Evolutionary conservation across 805 yeast species (phyloP).

Genomic region (Monosporozyma servazzii): DNA sequence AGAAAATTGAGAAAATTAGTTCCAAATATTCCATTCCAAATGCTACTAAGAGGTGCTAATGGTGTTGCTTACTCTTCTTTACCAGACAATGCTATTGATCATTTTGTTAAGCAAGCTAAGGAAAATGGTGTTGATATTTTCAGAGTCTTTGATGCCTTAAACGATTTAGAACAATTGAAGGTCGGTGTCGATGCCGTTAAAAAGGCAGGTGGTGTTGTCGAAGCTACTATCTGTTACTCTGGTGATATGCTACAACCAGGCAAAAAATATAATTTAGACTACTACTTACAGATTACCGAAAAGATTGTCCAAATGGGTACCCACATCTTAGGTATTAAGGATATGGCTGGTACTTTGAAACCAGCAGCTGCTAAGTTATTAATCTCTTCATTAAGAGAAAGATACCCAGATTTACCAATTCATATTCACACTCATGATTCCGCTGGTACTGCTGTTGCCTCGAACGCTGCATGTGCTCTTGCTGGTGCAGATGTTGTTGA

Average conservation of each 20-base stretch:
- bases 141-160: conserved; percentile 95
- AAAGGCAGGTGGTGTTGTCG: conserved; percentile 98
- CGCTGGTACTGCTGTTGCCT: conserved; percentile 98
- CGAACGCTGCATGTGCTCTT: conserved; percentile 86
- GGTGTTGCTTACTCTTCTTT: conserved; percentile 97
- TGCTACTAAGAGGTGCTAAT: conserved; percentile 98
- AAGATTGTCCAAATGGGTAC: conserved; percentile 89
- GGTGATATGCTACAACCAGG: conserved; percentile 97
- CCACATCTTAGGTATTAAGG: conserved; percentile 94
- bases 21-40: conserved; percentile 98
- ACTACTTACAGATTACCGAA: conserved; percentile 75
- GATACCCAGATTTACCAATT: conserved; percentile 88
- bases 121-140: conserved; percentile 94
- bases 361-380: conserved; percentile 85
- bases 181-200: conserved; percentile 97
- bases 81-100: conserved; percentile 98
- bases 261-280: conserved; percentile 90
- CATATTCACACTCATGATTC: conserved; percentile 99
- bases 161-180: conserved; percentile 90
- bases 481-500: conserved; percentile 99
- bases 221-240: conserved; percentile 95
- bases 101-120: conserved; percentile 90
- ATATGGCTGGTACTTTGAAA: conserved; percentile 98
- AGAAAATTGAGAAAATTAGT: conserved; percentile 79
- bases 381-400: conserved; percentile 70